A percentile compares a stretch with the other conserved stretches of the same genome.
Conservation (phyloP, 163 green algal species). For the Chloromonas sp. region DNA sequence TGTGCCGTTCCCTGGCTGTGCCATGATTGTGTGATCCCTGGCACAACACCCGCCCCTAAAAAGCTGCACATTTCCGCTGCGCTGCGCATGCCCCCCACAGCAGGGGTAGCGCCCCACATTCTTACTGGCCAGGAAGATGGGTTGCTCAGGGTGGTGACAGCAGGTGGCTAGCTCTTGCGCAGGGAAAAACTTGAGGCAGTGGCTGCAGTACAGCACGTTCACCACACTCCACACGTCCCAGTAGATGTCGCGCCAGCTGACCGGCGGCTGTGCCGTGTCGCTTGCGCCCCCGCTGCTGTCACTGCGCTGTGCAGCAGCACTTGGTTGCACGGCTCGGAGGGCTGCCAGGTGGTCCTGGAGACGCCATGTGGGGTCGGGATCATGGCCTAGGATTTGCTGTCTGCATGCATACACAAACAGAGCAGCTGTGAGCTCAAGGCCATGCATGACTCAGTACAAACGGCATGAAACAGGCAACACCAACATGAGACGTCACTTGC, state of each 20-base stretch:
- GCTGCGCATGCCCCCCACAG: neutral
- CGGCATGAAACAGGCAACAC: too few species aligned
- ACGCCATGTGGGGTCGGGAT: slow-evolving; percentile 7
- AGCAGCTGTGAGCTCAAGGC: neutral
- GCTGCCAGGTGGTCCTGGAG: slow-evolving; percentile 27
- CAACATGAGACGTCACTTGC: too few species aligned
- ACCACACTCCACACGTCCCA: slow-evolving; percentile 33
- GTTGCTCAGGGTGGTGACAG: slow-evolving; percentile 22
- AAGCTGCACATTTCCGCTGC: slow-evolving; percentile 1
- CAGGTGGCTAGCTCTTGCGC: slow-evolving; percentile 15
- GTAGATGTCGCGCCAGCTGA: slow-evolving; percentile 29
- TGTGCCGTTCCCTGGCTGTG: neutral
- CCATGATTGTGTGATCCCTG: slow-evolving; percentile 15
- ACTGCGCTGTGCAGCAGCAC: neutral
- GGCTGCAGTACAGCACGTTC: slow-evolving; percentile 28
- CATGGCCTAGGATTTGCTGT: neutral
- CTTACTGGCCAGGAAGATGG: slow-evolving; percentile 12
- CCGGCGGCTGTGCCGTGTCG: neutral
- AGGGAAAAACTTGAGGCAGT: slow-evolving; percentile 16
- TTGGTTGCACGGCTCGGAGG: slow-evolving; percentile 6
- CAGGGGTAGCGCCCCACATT: slow-evolving; percentile 1
- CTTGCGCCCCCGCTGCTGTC: neutral
- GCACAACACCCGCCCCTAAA: slow-evolving; percentile 13
- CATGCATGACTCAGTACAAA: too few species aligned
- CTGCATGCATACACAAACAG: neutral